Conservation (phyloP, 1,284 basidiomycete species). For the Quambalaria eucalypti region DNA sequence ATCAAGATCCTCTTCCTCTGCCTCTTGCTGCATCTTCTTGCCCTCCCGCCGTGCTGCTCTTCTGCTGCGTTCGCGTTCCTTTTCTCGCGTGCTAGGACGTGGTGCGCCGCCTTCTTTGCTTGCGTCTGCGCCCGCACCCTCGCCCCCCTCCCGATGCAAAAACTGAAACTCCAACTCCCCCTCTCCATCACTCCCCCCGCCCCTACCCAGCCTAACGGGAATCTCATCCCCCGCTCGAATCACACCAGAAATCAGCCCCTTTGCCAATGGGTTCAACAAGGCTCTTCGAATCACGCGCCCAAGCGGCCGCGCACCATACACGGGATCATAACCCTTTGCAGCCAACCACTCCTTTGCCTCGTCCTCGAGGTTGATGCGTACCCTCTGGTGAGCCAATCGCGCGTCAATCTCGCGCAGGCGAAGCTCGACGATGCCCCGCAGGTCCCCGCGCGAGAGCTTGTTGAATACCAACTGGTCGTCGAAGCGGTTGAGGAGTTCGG, state of each 20-base stretch:
- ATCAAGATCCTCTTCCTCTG: not conserved
- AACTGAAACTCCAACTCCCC: not conserved
- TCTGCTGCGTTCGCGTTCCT: not conserved
- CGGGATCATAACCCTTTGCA: constrained; percentile 68
- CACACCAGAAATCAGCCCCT: constrained; percentile 18
- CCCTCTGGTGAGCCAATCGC: constrained; percentile 49
- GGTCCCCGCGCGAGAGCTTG: constrained; percentile 80
- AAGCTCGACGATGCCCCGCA: constrained; percentile 63
- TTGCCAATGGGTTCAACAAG: constrained; percentile 35
- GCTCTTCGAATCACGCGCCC: constrained; percentile 39
- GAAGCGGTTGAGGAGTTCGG: constrained; percentile 79
- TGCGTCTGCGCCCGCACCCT: not conserved
- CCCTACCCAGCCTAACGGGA: not conserved
- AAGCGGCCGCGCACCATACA: constrained; percentile 70
- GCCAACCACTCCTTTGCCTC: constrained; percentile 66
- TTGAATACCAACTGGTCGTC: constrained; percentile 54
- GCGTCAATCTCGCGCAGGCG: constrained; percentile 42
- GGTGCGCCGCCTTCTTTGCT: too few species aligned
- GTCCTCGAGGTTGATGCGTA: constrained; percentile 63
- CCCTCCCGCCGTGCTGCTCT: not conserved
- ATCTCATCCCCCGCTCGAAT: constrained; percentile 19
- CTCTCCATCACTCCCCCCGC: not conserved
- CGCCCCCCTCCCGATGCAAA: not conserved
- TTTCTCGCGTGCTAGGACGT: too few species aligned
- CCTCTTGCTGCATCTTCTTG: not conserved